These are phyloP conservation scores for Linnemannia exigua DNA, from an alignment of 192 early-diverging fungal genomes.

Conservation along the genomic window DNA sequence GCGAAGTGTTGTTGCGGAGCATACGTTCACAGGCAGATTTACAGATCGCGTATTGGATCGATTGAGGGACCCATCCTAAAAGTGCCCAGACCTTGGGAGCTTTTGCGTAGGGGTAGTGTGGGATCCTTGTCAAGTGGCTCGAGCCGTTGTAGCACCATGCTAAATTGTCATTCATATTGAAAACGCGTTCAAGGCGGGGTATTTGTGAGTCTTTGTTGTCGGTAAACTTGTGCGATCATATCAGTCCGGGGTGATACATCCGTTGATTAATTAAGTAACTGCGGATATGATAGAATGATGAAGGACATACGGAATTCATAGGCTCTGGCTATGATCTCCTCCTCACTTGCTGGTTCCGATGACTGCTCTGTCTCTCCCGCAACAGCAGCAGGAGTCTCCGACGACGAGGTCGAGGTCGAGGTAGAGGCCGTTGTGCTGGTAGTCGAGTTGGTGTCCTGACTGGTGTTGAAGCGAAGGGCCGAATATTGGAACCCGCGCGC, in stretches of 20 bases:
- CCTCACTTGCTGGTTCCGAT: slow-evolving; percentile 24
- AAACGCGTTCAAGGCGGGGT: neutral
- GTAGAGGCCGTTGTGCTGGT: neutral
- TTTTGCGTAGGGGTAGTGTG: slow-evolving; percentile 60
- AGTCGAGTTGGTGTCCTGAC: neutral
- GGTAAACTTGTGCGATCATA: neutral
- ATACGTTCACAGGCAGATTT: slow-evolving; percentile 60
- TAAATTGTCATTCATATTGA: neutral
- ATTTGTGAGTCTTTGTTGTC: neutral
- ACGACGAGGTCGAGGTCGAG: neutral
- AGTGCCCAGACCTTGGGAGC: slow-evolving; percentile 58
- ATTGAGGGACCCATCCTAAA: slow-evolving; percentile 53
- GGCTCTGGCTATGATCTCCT: slow-evolving; percentile 28
- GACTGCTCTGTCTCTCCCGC: neutral
- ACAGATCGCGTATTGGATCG: slow-evolving; percentile 56
- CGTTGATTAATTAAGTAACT: neutral
- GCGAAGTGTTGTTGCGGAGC: slow-evolving; percentile 59
- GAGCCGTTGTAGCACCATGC: slow-evolving; percentile 46
- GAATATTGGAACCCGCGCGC: slow-evolving; percentile 14
- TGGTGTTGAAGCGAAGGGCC: neutral
- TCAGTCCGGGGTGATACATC: too few relatives aligned
- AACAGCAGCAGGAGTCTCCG: neutral
- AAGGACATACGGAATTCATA: slow-evolving; percentile 47
- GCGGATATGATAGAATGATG: neutral
- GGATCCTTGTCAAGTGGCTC: slow-evolving; percentile 53